phyloP scores from a whole-genome alignment of 208 protist genomes.

The Acanthamoeba culbertsoni region DNA sequence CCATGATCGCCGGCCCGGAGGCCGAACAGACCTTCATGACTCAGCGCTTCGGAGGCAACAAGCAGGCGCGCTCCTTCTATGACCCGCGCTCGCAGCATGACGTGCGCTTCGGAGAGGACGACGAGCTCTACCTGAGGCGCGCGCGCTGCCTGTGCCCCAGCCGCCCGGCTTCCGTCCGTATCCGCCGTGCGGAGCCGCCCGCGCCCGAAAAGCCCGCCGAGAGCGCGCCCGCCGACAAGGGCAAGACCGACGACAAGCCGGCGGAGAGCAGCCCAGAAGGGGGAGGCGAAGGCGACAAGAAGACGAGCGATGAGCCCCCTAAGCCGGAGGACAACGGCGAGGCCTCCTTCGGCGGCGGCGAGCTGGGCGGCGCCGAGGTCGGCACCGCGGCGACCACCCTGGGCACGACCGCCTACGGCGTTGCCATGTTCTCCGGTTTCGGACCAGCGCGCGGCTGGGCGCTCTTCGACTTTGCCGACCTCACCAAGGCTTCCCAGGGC shows the following conservation, averaged over 20 bases:
- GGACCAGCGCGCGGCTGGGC: background rate
- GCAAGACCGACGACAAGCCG: background rate
- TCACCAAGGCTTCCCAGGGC: background rate
- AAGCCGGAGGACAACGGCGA: background rate
- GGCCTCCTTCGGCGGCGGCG: background rate
- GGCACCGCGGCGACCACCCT: background rate
- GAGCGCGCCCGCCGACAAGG: background rate
- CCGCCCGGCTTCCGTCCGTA: no score
- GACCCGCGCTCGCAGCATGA: background rate
- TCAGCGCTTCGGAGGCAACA: background rate
- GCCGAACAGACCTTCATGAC: background rate
- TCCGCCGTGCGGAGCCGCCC: no score
- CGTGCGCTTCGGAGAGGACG: background rate
- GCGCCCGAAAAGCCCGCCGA: background rate
- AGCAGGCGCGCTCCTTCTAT: background rate
- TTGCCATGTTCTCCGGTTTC: background rate
- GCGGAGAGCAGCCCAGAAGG: background rate
- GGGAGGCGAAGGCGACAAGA: background rate
- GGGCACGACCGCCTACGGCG: conserved; percentile 1
- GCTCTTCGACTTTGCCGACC: background rate
- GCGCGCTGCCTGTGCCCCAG: background rate
- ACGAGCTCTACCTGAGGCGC: background rate
- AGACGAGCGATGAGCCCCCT: background rate
- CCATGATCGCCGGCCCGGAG: background rate
- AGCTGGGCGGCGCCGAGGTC: background rate